Evolutionary conservation across 2,329 filamentous ascomycete genomes (phyloP).

Genomic region (Hysterium pulicare): DNA sequence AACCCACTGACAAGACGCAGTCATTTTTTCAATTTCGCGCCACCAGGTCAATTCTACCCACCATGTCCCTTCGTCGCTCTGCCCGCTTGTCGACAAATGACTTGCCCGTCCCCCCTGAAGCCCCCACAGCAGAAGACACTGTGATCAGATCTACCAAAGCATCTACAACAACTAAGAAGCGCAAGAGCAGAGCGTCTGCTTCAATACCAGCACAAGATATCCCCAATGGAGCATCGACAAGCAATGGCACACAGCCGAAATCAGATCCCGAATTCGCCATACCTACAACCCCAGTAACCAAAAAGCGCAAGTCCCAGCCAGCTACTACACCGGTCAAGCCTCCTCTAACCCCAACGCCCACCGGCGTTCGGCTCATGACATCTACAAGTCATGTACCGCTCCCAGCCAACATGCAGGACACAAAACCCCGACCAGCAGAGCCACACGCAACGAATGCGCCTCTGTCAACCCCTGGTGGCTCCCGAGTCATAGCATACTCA

Average conservation of each 20-base stretch:
- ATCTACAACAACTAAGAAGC: constrained; percentile 18
- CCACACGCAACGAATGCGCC: constrained; percentile 66
- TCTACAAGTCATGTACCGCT: constrained; percentile 21
- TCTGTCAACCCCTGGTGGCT: constrained; percentile 68
- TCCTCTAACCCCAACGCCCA: constrained; percentile 45
- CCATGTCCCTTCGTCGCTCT: constrained; percentile 54
- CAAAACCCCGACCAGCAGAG: constrained; percentile 55
- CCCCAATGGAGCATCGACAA: not conserved
- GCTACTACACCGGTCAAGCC: constrained; percentile 15
- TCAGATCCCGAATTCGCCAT: constrained; percentile 9
- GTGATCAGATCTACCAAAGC: constrained; percentile 3
- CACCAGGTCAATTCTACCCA: too few species aligned
- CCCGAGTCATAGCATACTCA: constrained; percentile 54
- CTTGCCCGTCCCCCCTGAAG: constrained; percentile 23
- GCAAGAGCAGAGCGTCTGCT: constrained; percentile 16
- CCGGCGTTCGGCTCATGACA: constrained; percentile 46
- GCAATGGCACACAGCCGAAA: constrained; percentile 5
- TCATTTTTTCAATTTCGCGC: too few species aligned
- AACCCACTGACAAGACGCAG: too few species aligned
- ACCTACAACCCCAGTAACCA: constrained; percentile 29
- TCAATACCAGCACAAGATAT: constrained; percentile 3
- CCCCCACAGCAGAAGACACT: constrained; percentile 19
- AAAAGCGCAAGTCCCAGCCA: constrained; percentile 19
- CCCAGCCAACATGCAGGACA: constrained; percentile 1
- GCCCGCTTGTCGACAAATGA: constrained; percentile 41